Evolutionary conservation across 1,284 basidiomycete species (phyloP), one percentile per base, ranked within the genome.

Genomic region (Phlebopus sp.): DNA sequence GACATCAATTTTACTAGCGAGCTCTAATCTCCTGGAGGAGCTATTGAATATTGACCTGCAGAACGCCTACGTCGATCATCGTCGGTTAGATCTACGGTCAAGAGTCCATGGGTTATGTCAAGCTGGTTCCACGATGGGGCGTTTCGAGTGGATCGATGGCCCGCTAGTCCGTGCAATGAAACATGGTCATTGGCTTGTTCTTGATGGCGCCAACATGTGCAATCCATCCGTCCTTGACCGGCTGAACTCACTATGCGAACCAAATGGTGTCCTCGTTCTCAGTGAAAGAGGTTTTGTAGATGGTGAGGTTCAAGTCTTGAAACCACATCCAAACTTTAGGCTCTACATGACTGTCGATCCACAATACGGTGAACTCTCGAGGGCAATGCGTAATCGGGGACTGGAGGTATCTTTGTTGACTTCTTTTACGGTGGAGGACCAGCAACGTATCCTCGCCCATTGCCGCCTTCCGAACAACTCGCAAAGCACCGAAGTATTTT

Each of bases 311-410:
- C 83, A 90, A 56, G 69, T 86, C 42, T 71, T 99, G 51, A 76
- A 69, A 21, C 95, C 97, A 1, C 94, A 99, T 66, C 79, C 87
- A 1, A 74, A 87, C 58, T 99, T 99, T 72, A 80, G 95, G 29
- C 74, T 99, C 8, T 90, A 99, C 69, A 97, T 99, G 93, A 84
- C 86, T 4, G 83, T 97, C 49, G 92, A 99, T 62, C 88, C 93
- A 17, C 82, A 85, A 51, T 79, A 89, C 55, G 97, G 97, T 41
- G 97, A 99, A 69, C 75, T 99, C 9, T 98, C 96, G 6, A 79
- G 97, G 32, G 97, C 97, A 1, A 99, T 99, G 97, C 84, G 97
- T 35, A 99, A 99, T 67, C 85, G 97, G 55, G 97, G 96, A 30
- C 77, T 98, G 36, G 97, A 99, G 67, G 79, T 99, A 31, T 79